Conservation (phyloP, 345 rosid species). For the Acer campestre region DNA sequence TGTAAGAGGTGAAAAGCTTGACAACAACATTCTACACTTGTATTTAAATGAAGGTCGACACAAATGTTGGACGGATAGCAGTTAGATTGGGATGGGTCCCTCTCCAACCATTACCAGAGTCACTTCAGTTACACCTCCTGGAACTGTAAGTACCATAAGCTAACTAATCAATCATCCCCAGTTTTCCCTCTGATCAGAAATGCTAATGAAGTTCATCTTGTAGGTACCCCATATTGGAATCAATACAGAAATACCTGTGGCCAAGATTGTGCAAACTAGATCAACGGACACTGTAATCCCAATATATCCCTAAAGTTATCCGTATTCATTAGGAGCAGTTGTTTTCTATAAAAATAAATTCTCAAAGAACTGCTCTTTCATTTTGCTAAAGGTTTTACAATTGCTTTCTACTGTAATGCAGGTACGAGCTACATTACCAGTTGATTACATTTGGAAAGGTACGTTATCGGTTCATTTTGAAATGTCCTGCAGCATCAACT, state of each 20-base stretch:
- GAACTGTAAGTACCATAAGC: slow-evolving; percentile 67
- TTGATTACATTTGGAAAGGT: slow-evolving; percentile 98
- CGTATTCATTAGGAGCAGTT: neutral
- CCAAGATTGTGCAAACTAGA: slow-evolving; percentile 96
- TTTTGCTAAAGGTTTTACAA: slow-evolving; percentile 19
- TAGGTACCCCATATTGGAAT: slow-evolving; percentile 89
- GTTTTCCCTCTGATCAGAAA: slow-evolving; percentile 11
- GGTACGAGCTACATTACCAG: slow-evolving; percentile 96
- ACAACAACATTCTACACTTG: slow-evolving; percentile 12
- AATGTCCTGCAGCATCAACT: slow-evolving; percentile 7
- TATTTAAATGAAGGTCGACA: slow-evolving; percentile 71
- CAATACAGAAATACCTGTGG: slow-evolving; percentile 93
- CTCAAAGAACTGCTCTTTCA: slow-evolving; percentile 2
- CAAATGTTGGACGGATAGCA: slow-evolving; percentile 95
- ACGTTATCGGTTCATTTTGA: slow-evolving; percentile 17
- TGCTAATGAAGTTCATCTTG: slow-evolving; percentile 25
- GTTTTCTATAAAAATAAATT: neutral
- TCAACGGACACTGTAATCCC: slow-evolving; percentile 76
- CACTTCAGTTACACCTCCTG: slow-evolving; percentile 87
- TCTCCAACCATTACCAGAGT: slow-evolving; percentile 86
- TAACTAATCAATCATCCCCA: slow-evolving; percentile 18
- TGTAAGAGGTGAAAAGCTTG: slow-evolving; percentile 12
- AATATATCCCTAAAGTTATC: slow-evolving; percentile 18
- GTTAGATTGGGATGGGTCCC: slow-evolving; percentile 99
- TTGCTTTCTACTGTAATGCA: slow-evolving; percentile 33